Evolutionary conservation across 2,329 filamentous ascomycete genomes (phyloP).

Genomic region (Colletotrichum euphorbiae): DNA sequence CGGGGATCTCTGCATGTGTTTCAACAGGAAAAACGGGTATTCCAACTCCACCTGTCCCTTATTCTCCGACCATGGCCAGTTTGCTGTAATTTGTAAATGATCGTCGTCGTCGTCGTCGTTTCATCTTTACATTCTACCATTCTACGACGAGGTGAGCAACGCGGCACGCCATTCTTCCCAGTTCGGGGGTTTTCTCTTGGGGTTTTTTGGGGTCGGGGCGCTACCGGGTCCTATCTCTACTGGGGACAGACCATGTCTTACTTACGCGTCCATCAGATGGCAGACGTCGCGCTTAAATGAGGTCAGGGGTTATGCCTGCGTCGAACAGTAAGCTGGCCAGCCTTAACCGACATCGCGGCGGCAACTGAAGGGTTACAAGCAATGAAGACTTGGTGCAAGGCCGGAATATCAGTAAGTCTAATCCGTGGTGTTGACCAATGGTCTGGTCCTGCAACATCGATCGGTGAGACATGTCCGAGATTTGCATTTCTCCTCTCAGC

Average conservation of each 20-base stretch:
- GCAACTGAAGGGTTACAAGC: not conserved
- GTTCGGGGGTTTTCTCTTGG: not conserved
- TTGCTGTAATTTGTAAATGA: constrained; percentile 33
- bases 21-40: constrained; percentile 22
- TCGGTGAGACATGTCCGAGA: constrained; percentile 1
- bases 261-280: constrained; percentile 32
- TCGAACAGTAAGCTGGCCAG: not conserved
- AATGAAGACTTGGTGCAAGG: not conserved
- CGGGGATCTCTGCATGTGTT: constrained; percentile 24
- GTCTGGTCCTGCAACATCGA: constrained; percentile 4
- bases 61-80: constrained; percentile 29
- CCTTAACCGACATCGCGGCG: constrained; percentile 16
- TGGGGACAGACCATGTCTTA: constrained; percentile 18
- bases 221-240: not conserved
- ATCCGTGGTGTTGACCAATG: constrained; percentile 14
- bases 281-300: constrained; percentile 33
- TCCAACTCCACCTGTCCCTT: constrained; percentile 23
- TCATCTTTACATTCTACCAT: constrained; percentile 22
- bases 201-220: not conserved
- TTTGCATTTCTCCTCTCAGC: not conserved
- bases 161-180: constrained; percentile 1
- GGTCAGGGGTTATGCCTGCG: constrained; percentile 32
- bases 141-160: not conserved
- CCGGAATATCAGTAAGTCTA: constrained; percentile 4
- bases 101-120: constrained; percentile 24